Evolutionary conservation across 169 alveolate species (phyloP), one percentile per base, ranked within the genome.

Genomic region (Cardiosporidium cionae): DNA sequence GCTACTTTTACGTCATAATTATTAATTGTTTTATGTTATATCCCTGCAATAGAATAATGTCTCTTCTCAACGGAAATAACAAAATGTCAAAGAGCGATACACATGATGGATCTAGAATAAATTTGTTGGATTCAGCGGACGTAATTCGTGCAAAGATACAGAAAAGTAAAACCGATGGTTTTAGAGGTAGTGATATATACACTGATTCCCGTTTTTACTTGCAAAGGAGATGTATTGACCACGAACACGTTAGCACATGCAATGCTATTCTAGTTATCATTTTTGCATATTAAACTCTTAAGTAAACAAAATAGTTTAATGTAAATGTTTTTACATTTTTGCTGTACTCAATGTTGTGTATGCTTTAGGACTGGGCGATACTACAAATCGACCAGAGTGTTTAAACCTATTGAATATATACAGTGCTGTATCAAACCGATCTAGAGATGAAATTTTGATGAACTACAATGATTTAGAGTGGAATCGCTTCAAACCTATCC

Each of bases 11-110:
- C n/a, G n/a, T n/a, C n/a, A n/a, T n/a, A n/a, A n/a, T n/a, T n/a
- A n/a, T n/a, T n/a, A n/a, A n/a, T n/a, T n/a, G n/a, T n/a, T n/a
- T n/a, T n/a, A n/a, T n/a, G n/a, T n/a, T n/a, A n/a, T n/a, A n/a
- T n/a, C n/a, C n/a, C n/a, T n/a, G n/a, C n/a, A n/a, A n/a, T n/a
- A 70, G 90, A 70, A 87, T 89, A 25, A 86, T 89, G 92, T 84
- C 88, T 58, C 63, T 89, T n/a, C 52, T 69, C 66, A 86, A 89
- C 65, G 91, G 88, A 0, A 66, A 73, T 22, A 78, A 79, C 70
- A 89, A 89, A 54, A 89, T 89, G 94, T 71, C 86, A 28, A 89
- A 89, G 70, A 76, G 87, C 22, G 89, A 83, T 52, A 44, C 64
- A 1, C 35, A 65, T 32, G 81, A 70, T 32, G 67, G 27, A 22